A percentile compares a stretch with the other conserved stretches of the same genome.
phyloP scores from a whole-genome alignment of 371 early-diverging fungal species.

The Choanephora cucurbitarum region DNA sequence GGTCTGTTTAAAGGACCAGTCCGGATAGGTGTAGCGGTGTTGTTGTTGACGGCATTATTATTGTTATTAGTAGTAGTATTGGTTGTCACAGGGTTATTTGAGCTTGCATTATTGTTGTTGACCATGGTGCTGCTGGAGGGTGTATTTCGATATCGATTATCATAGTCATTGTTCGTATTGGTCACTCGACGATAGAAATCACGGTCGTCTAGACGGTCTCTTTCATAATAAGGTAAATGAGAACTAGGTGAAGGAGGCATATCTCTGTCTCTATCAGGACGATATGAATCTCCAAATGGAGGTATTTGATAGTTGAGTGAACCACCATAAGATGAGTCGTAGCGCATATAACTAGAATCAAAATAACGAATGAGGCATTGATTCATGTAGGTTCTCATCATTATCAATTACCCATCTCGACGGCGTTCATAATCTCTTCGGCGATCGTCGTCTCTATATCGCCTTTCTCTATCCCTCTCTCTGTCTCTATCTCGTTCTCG shows the following conservation, averaged over 20 bases:
- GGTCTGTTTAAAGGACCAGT: conserved; percentile 12
- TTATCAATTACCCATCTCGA: conserved; percentile 38
- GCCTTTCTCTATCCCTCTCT: conserved; percentile 44
- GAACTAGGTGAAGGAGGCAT: conserved; percentile 41
- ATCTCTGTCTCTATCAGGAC: conserved; percentile 49
- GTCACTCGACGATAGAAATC: conserved; percentile 37
- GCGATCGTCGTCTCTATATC: conserved; percentile 50
- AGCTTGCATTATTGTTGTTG: too few species aligned
- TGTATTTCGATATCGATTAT: conserved; percentile 31
- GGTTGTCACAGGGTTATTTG: too few species aligned
- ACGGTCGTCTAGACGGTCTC: conserved; percentile 46
- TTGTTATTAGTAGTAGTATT: too few species aligned
- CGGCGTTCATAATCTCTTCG: conserved; percentile 49
- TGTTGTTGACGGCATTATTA: too few species aligned
- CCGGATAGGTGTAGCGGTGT: too few species aligned
- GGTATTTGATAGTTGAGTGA: conserved; percentile 35
- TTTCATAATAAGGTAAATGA: conserved; percentile 38
- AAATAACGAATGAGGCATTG: conserved; percentile 4
- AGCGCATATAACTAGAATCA: conserved; percentile 27
- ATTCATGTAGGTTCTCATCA: too few species aligned
- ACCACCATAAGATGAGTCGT: conserved; percentile 47
- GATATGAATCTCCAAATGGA: conserved; percentile 50
- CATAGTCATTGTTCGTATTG: conserved; percentile 27
- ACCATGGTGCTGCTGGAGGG: background rate
- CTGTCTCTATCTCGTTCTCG: conserved; percentile 50